These are phyloP conservation scores for Nicotiana attenuata DNA, from an alignment of 257 asterid genomes.

Conservation along the genomic window DNA sequence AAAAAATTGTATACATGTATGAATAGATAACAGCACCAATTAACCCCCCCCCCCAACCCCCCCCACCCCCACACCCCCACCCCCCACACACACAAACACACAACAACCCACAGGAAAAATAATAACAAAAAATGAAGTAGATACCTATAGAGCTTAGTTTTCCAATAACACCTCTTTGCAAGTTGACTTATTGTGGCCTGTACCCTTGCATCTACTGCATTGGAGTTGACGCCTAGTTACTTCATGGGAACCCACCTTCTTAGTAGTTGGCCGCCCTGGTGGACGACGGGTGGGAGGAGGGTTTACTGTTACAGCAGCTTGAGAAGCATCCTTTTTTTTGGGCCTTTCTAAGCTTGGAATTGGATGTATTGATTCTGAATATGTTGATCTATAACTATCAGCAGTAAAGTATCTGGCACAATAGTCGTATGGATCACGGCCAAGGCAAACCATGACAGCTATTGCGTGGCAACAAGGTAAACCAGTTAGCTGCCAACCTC, in stretches of 20 bases:
- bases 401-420: conserved; percentile 71
- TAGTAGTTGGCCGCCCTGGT: conserved; percentile 84
- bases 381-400: conserved; percentile 58
- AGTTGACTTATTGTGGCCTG: conserved; percentile 91
- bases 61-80: background rate
- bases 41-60: background rate
- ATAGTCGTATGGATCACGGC: conserved; percentile 53
- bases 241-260: conserved; percentile 60
- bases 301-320: conserved; percentile 53
- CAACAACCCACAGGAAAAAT: background rate
- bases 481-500: conserved; percentile 73
- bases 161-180: conserved; percentile 79
- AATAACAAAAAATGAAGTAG: background rate
- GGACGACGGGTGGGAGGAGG: conserved; percentile 95
- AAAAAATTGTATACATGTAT: background rate
- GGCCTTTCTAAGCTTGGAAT: conserved; percentile 45
- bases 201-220: conserved; percentile 90
- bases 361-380: conserved; percentile 66
- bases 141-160: conserved; percentile 26
- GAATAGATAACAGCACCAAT: background rate
- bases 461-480: conserved; percentile 89
- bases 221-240: conserved; percentile 69
- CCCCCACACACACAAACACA: too few species aligned
- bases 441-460: conserved; percentile 47
- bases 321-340: conserved; percentile 35